Evolutionary conservation across 352 stramenopile species (phyloP), one percentile per base, ranked within the genome.

Genomic region (Globisporangium spinosum): DNA sequence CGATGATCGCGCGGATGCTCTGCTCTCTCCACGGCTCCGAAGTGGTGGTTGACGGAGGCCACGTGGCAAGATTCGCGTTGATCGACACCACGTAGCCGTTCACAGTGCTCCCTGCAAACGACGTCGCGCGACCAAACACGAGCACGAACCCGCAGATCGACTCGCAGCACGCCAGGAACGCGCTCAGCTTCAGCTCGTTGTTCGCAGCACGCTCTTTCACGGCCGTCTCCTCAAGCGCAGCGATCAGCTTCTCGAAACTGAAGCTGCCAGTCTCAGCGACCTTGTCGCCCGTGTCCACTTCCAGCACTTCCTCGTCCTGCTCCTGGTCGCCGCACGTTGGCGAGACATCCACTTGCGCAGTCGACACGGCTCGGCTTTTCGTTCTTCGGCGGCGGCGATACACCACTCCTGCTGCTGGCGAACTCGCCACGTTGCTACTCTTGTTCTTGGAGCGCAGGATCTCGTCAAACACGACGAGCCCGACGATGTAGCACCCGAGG

Each of bases 51-150:
- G 74, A 62, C 4, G 62, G 54, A 10, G 81, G 70, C 80, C 82
- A 95, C 13, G 59, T 25, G 0, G 73, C 76, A n/a, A 89, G 58
- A 59, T 93, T 93, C 25, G 74, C 75, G 23, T 83, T 70, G 61
- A 95, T 92, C 7, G 85, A 83, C 29, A 70, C 80, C 32, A 95
- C 83, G 69, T 95, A 95, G 1, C 77, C 85, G 17, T 73, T 78
- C 7, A 95, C 87, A 0, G 87, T 91, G 35, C 82, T 91, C 6
- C 77, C 87, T 10, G 87, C 87, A 63, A 95, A 95, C 22, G 87
- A 87, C 22, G 87, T 95, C 22, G 87, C 87, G 58, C 85, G 85
- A 3, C 87, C 87, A 68, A 95, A 95, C 17, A 90, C 82, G 27
- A 80, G 70, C n/a, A 93, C 72, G 63, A 95, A 90, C 32, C 72